Conservation (phyloP, 116 monocot species). For the Iris pallida region DNA sequence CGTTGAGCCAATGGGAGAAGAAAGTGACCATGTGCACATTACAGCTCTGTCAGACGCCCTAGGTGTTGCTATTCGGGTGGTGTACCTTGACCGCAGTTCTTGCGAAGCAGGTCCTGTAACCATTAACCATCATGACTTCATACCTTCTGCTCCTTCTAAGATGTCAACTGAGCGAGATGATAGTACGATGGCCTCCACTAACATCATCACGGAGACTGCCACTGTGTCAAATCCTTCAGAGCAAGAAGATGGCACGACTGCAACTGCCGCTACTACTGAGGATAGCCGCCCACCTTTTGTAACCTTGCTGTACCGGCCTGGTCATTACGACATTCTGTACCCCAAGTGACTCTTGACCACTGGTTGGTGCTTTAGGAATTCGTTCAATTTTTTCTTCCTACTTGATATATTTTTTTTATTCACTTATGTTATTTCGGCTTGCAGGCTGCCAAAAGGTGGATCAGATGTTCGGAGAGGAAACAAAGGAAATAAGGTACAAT, state of each 20-base stretch:
- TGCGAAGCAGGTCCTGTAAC: conserved; percentile 21
- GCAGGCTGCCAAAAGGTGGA: not conserved
- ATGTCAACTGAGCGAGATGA: not conserved
- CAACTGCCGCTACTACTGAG: not conserved
- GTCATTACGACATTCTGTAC: conserved; percentile 97
- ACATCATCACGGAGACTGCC: not conserved
- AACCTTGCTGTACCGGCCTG: conserved; percentile 86
- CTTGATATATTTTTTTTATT: not conserved
- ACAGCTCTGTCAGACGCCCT: conserved; percentile 82
- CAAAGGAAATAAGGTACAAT: not conserved
- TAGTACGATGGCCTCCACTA: not conserved
- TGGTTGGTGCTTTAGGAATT: not conserved
- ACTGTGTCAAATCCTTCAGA: not conserved
- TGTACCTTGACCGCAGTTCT: conserved; percentile 79
- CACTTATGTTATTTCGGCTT: not conserved
- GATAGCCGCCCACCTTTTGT: conserved; percentile 30
- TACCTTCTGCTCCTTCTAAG: conserved; percentile 25
- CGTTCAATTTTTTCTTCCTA: not conserved
- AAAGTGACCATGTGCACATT: conserved; percentile 92
- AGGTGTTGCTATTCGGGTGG: conserved; percentile 79
- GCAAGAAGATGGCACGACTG: not conserved
- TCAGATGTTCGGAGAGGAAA: not conserved
- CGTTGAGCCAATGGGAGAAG: conserved; percentile 97
- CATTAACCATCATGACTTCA: conserved; percentile 89
- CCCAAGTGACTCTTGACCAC: conserved; percentile 31